These are phyloP conservation scores for Odontarrhena argentea DNA, from an alignment of 345 rosid genomes.

Conservation along the genomic window DNA sequence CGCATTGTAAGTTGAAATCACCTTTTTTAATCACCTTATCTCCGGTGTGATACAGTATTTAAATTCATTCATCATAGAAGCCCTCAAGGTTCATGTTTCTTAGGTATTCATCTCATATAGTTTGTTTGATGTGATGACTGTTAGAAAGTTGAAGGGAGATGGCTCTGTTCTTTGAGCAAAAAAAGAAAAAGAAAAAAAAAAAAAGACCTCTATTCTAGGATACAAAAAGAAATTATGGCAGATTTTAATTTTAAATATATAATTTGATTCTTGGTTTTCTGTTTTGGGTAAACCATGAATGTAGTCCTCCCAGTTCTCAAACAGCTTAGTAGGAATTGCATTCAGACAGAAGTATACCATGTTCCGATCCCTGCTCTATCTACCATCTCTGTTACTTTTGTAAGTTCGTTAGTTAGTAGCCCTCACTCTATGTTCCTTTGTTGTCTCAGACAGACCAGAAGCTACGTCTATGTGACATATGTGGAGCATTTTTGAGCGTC, in stretches of 20 bases:
- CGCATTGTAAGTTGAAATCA: constrained; percentile 76
- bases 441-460: constrained; percentile 95
- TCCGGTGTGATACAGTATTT: constrained; percentile 1
- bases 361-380: not conserved
- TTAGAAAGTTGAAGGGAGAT: not conserved
- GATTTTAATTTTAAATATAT: not conserved
- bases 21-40: constrained; percentile 13
- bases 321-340: constrained; percentile 15
- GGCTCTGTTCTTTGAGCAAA: not conserved
- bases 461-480: constrained; percentile 98
- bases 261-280: not conserved
- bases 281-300: not conserved
- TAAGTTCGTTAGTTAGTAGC: not conserved
- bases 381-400: not conserved
- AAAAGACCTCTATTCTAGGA: not conserved
- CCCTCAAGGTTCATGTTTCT: constrained; percentile 8
- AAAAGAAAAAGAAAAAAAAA: too few species aligned
- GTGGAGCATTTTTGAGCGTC: constrained; percentile 99
- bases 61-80: not conserved
- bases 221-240: not conserved
- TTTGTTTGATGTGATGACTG: not conserved
- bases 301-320: constrained; percentile 12
- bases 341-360: constrained; percentile 12
- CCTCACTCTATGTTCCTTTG: constrained; percentile 24
- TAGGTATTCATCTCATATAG: constrained; percentile 2